phyloP scores from a whole-genome alignment of 208 protist species.

The Leishmania aethiopica region DNA sequence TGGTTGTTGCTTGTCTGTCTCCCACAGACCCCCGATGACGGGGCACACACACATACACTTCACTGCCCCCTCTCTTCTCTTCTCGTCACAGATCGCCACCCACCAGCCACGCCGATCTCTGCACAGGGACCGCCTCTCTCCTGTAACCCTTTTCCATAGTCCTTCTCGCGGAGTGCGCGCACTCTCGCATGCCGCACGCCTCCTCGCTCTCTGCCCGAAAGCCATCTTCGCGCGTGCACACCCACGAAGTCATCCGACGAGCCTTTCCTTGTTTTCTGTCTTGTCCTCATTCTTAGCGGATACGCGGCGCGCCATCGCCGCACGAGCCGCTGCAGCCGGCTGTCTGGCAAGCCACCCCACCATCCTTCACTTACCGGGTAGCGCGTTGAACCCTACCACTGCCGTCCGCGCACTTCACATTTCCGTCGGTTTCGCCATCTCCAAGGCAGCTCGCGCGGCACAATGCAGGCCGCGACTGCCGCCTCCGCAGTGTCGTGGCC shows the following conservation, averaged over 20 bases:
- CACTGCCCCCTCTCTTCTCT: conserved; percentile 7
- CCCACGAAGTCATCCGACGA: background rate
- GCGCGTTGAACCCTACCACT: background rate
- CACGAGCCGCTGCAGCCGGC: background rate
- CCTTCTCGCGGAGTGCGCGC: background rate
- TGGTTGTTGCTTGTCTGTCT: too few species aligned
- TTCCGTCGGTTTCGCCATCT: background rate
- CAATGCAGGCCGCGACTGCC: conserved; percentile 2
- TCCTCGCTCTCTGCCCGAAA: background rate
- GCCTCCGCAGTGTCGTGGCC: background rate
- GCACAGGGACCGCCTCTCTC: too few species aligned
- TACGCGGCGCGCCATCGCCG: background rate
- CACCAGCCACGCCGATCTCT: too few species aligned
- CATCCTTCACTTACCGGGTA: background rate
- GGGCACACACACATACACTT: conserved; percentile 2
- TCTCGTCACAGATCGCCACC: background rate
- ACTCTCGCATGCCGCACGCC: too few species aligned
- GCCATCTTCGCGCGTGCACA: background rate
- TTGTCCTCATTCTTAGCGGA: background rate
- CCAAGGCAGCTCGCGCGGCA: conserved; percentile 1
- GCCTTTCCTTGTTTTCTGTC: background rate
- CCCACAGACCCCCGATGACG: too few species aligned
- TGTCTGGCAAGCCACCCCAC: background rate
- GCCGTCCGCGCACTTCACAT: background rate
- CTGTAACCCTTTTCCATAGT: background rate